Evolutionary conservation across 306 rosid genomes (phyloP), one percentile per base, ranked within the genome.

Genomic region (Malus sieversii): DNA sequence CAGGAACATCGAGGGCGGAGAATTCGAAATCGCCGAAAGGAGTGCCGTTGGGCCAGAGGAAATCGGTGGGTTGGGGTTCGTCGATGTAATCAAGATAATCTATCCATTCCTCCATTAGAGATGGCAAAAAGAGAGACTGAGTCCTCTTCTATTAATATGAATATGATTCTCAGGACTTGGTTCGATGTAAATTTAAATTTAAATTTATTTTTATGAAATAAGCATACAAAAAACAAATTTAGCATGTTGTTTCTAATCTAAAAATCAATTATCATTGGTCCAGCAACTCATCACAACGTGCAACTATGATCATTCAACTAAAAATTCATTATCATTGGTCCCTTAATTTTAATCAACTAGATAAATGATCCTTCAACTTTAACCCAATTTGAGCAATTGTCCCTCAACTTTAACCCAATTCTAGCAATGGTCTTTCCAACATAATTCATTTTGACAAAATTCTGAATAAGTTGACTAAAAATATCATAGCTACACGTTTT

Each of bases 21-120:
- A 84, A 72, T 53, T 86, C 96, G 32, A 82, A 63, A 22, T 87
- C 88, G 25, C 81, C 57, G 64, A 82, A 73, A 42, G 71, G 88
- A 84, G 82, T 83, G 14, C 45, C 75, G 73, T 84, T 84, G 75
- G 90, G 69, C 92, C 90, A 88, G 3, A 85, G 86, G 66, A 89
- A 90, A 82, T 81, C 79, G 68, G 86, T 63, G 82, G 94, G 76
- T 38, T 77, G 87, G 60, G 78, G 61, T 55, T 78, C 88, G 23
- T 75, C 85, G 81, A 86, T 87, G 81, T 74, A 85, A 81, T 91
- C 91, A 18, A 89, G 84, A 62, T 86, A 84, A 84, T 91, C 95
- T 90, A 46, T 61, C 14, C 69, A 55, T 67, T 75, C 86, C 51
- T 80, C 89, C 19, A 86, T 73, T 10, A 19, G 20, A 73, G 68